Conservation (phyloP, 225 moss, liverwort and hornwort genomes). For the Rhytidiadelphus loreus region DNA sequence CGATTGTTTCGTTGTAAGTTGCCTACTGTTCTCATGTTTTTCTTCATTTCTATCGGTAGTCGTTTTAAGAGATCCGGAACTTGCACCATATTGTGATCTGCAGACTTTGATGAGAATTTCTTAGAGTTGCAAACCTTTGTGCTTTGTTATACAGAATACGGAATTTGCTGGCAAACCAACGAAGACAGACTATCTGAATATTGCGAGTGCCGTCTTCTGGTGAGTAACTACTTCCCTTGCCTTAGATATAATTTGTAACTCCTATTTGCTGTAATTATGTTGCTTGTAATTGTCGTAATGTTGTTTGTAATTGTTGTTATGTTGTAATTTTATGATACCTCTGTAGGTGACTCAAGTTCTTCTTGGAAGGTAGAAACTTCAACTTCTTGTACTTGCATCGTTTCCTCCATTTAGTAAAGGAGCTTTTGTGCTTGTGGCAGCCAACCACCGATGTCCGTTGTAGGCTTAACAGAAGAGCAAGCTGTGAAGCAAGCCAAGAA, state of each 20-base stretch:
- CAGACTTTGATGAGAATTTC: background rate
- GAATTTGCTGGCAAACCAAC: slow-evolving; percentile 46
- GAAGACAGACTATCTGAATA: slow-evolving; percentile 55
- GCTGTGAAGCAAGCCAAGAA: slow-evolving; percentile 26
- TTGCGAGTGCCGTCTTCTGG: slow-evolving; percentile 72
- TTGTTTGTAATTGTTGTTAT: background rate
- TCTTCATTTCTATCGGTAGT: background rate
- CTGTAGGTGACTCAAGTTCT: background rate
- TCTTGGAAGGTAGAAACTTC: background rate
- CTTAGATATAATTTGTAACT: background rate
- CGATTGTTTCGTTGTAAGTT: slow-evolving; percentile 47
- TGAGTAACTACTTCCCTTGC: background rate
- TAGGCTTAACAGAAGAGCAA: slow-evolving; percentile 58
- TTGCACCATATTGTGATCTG: background rate
- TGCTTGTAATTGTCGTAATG: background rate
- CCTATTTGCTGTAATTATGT: background rate
- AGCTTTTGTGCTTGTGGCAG: slow-evolving; percentile 11
- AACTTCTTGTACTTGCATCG: background rate
- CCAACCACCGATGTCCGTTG: slow-evolving; percentile 64
- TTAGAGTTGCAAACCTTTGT: background rate
- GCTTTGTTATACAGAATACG: slow-evolving; percentile 40
- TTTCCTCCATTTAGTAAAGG: background rate
- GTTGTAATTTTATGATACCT: background rate
- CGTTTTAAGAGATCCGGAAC: background rate
- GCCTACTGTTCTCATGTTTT: background rate